Base-by-base conservation (phyloP, 2,329 filamentous ascomycete genomes). In the Teratosphaeria viscida region DNA sequence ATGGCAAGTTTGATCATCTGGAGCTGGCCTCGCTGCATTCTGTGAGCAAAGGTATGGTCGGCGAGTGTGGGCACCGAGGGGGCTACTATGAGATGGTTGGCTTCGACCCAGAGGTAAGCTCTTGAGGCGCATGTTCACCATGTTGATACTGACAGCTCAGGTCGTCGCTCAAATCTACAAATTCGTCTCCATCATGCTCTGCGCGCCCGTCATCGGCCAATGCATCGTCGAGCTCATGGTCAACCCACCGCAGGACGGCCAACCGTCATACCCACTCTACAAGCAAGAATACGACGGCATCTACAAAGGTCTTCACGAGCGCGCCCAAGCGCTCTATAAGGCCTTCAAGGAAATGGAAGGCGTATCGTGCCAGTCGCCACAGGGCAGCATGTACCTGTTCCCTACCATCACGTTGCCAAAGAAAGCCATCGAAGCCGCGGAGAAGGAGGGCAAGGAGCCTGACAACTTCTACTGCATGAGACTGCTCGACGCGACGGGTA, bases 381-480 rank as follows among this genome's bases (percentile, higher is more conserved):
- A 96, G 82, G 94, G 94, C 62, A 87, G 89, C 73, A 99, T 99
- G 94, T 99, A 99, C 79, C 88, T 99, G 70, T 99, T 97, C 84
- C 94, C 94, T 27, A 94, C 90, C 67, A 95, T 99, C 77, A 85
- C 80, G 37, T 80, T 99, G 27, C 84, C 94, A 1, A 67, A 77
- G 27, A 90, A 89, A 77, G 94, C 91, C 49, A 76, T 86, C 63
- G 86, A 87, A 65, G 89, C 89, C 16, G 94, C 94, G 37, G 72
- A 79, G 68, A 72, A 86, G 62, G 89, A 91, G 73, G 85, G 85
- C 68, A 88, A 88, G 70, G 79, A 81, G 12, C 78, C 92, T 1
- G 94, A 99, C 70, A 92, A 97, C 75, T 96, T 95, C 78, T 99
- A 99, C 81, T 91, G 88, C 77, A 83, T 95, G 79, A 83, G 85